Evolutionary conservation across 2,329 filamentous ascomycete species (phyloP).

Genomic region (Beauveria medogensis): DNA sequence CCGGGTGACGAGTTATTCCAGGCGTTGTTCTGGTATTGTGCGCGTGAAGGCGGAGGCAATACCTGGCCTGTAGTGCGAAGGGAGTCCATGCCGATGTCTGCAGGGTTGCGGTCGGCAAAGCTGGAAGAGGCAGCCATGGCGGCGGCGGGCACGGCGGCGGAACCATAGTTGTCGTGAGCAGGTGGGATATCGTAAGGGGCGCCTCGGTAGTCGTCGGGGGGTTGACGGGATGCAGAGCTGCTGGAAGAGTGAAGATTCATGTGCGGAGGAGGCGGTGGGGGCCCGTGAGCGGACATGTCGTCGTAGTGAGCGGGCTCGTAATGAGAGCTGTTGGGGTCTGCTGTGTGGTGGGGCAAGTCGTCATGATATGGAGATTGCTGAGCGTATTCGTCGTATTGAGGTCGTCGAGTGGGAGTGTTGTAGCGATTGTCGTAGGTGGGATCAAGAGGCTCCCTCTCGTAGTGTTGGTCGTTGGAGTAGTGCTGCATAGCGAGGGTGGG

Average conservation of each 20-base stretch:
- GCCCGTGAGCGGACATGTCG: neutral
- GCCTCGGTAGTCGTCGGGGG: constrained; percentile 16
- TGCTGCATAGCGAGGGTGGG: constrained; percentile 22
- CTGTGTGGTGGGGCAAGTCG: constrained; percentile 11
- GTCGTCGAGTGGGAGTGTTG: constrained; percentile 5
- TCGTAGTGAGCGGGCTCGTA: constrained; percentile 7
- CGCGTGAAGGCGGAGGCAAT: constrained; percentile 30
- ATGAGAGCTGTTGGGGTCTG: constrained; percentile 1
- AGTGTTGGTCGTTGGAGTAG: constrained; percentile 23
- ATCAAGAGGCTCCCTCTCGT: constrained; percentile 30
- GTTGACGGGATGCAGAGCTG: constrained; percentile 15
- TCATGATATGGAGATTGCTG: constrained; percentile 21
- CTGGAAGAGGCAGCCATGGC: constrained; percentile 60
- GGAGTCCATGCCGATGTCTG: constrained; percentile 53
- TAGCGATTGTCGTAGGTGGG: constrained; percentile 13
- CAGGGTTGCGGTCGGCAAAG: constrained; percentile 55
- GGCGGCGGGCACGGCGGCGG: constrained; percentile 41
- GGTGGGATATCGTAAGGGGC: constrained; percentile 41
- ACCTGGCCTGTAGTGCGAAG: constrained; percentile 35
- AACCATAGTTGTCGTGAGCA: constrained; percentile 59
- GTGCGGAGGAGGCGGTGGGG: constrained; percentile 15
- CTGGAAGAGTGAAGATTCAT: constrained; percentile 17
- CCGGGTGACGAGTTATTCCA: neutral
- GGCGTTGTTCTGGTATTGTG: constrained; percentile 16
- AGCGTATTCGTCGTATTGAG: constrained; percentile 1